phyloP scores from a whole-genome alignment of 148 eudicot species.

The Amaranthus cruentus region DNA sequence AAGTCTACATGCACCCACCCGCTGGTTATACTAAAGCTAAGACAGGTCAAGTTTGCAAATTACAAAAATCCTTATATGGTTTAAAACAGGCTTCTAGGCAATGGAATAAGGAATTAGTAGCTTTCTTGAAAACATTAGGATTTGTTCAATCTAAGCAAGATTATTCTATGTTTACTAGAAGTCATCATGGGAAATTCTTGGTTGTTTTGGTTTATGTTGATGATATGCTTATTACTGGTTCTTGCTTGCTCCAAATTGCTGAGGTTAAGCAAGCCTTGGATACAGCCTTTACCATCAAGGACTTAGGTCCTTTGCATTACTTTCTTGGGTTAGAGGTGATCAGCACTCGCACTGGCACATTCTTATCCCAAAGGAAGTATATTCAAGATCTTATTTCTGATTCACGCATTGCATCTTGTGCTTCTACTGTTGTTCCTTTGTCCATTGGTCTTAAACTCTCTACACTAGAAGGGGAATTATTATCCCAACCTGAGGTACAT shows the following conservation, averaged over 20 bases:
- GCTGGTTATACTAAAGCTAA: neutral
- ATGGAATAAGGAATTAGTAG: neutral
- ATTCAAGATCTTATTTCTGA: neutral
- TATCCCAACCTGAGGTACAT: neutral
- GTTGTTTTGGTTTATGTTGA: neutral
- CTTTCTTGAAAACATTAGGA: neutral
- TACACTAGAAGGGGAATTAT: neutral
- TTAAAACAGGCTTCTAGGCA: neutral
- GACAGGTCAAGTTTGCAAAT: neutral
- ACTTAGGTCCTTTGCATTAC: neutral
- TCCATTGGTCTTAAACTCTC: neutral
- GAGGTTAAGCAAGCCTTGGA: neutral
- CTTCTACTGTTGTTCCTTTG: neutral
- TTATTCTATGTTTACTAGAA: neutral
- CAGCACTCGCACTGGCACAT: neutral
- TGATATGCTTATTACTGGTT: neutral
- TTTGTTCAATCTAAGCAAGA: neutral
- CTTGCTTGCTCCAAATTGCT: neutral
- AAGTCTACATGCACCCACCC: neutral
- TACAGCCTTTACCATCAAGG: neutral
- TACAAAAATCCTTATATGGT: neutral
- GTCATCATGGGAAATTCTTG: neutral
- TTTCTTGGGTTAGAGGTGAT: neutral
- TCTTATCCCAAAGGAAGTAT: neutral
- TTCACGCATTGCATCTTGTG: neutral